These are phyloP conservation scores for Zygosaccharomyces rouxii DNA, from an alignment of 805 yeast species.

Conservation along the genomic window DNA sequence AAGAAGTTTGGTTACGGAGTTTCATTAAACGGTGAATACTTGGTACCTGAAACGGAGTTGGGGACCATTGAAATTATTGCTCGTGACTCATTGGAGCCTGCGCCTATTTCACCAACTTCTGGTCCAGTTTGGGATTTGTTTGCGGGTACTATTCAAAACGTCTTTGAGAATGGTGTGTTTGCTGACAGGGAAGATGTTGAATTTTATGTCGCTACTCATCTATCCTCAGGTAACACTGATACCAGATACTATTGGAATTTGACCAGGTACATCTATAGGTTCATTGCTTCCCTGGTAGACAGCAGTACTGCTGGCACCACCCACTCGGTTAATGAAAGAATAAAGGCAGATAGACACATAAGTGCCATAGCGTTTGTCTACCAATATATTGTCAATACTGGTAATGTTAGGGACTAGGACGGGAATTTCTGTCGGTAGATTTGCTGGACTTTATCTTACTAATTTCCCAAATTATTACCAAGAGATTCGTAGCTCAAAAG, in stretches of 20 bases:
- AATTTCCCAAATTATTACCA: background rate
- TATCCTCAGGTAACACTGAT: conserved; percentile 69
- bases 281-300: conserved; percentile 24
- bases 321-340: conserved; percentile 64
- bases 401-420: background rate
- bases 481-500: background rate
- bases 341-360: conserved; percentile 54
- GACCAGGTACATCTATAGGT: conserved; percentile 52
- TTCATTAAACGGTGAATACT: conserved; percentile 33
- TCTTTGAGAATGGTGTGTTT: conserved; percentile 49
- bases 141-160: conserved; percentile 58
- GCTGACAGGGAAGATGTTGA: conserved; percentile 17
- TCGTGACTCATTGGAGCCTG: conserved; percentile 41
- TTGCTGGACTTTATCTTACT: background rate
- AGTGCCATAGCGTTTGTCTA: conserved; percentile 53
- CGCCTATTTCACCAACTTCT: conserved; percentile 49
- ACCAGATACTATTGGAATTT: conserved; percentile 56
- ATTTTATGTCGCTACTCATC: conserved; percentile 47
- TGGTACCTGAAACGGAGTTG: conserved; percentile 22
- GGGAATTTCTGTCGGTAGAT: background rate
- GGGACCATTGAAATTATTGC: conserved; percentile 43
- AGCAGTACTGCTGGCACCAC: conserved; percentile 30
- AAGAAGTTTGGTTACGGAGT: conserved; percentile 44
- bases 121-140: conserved; percentile 48
- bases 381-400: conserved; percentile 40